phyloP scores from a whole-genome alignment of 148 eudicot genomes.

The Diospyros kaki region DNA sequence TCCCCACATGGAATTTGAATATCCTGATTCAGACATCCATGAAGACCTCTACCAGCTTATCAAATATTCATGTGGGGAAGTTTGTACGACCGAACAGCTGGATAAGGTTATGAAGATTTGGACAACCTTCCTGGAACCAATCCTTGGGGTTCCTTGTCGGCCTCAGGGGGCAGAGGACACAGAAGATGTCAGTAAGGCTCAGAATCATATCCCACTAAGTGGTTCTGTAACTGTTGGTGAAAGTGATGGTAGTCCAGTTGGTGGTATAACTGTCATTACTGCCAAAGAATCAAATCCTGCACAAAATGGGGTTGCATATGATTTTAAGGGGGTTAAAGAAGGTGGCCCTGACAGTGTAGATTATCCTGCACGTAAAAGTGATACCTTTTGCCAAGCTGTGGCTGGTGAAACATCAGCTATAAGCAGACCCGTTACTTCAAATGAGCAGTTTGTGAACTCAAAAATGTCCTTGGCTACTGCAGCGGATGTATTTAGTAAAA shows the following conservation, averaged over 20 bases:
- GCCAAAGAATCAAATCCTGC: slow-evolving; percentile 27
- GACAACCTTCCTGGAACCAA: slow-evolving; percentile 68
- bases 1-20: slow-evolving; percentile 69
- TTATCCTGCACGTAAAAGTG: slow-evolving; percentile 12
- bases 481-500: slow-evolving; percentile 37
- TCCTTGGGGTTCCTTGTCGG: slow-evolving; percentile 65
- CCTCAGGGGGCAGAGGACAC: slow-evolving; percentile 44
- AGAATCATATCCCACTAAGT: slow-evolving; percentile 27
- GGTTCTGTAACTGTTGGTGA: slow-evolving; percentile 27
- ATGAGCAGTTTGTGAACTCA: slow-evolving; percentile 22
- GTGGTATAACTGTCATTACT: slow-evolving; percentile 19
- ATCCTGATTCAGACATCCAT: slow-evolving; percentile 66
- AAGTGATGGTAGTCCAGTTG: slow-evolving; percentile 35
- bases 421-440: slow-evolving; percentile 26
- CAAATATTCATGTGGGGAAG: slow-evolving; percentile 71
- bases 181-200: slow-evolving; percentile 39
- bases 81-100: slow-evolving; percentile 70
- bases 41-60: slow-evolving; percentile 77
- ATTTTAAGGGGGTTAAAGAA: slow-evolving; percentile 35
- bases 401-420: slow-evolving; percentile 24
- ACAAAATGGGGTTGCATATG: slow-evolving; percentile 23
- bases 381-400: slow-evolving; percentile 18
- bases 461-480: slow-evolving; percentile 24
- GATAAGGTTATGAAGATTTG: slow-evolving; percentile 85
- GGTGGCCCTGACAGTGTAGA: slow-evolving; percentile 36